Percentiles rank a stretch among this genome's conserved stretches.
Conservation (phyloP, 2,329 filamentous ascomycete genomes). For the Byssothecium circinans region DNA sequence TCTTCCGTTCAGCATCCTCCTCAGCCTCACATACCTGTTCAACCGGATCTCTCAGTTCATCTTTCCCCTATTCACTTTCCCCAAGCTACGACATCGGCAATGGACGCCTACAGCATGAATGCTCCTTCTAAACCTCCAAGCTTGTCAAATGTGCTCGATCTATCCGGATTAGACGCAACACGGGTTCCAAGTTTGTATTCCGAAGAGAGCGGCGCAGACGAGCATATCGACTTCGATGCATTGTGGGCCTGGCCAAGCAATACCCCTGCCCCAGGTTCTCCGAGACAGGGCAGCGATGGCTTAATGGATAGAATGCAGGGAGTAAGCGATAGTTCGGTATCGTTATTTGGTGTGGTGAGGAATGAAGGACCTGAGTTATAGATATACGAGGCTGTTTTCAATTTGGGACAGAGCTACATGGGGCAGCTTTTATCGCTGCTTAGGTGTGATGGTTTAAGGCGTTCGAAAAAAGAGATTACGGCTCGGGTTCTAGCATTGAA, state of each 20-base stretch:
- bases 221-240: constrained; percentile 47
- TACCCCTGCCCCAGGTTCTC: constrained; percentile 36
- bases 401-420: too few relatives aligned
- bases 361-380: constrained; percentile 3
- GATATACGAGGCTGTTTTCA: too few relatives aligned
- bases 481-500: too few relatives aligned
- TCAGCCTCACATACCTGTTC: constrained; percentile 9
- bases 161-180: constrained; percentile 39
- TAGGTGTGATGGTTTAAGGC: too few relatives aligned
- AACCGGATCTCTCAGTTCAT: constrained; percentile 31
- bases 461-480: too few relatives aligned
- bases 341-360: constrained; percentile 37
- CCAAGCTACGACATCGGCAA: constrained; percentile 10
- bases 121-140: constrained; percentile 23
- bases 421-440: too few relatives aligned
- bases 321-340: constrained; percentile 35
- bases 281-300: constrained; percentile 14
- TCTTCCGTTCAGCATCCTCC: constrained; percentile 11
- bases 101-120: constrained; percentile 5
- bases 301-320: constrained; percentile 24
- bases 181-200: constrained; percentile 35
- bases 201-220: constrained; percentile 40
- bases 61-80: constrained; percentile 35
- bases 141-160: constrained; percentile 42
- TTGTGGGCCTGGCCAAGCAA: constrained; percentile 46